Conservation (phyloP, 2,329 filamentous ascomycete species). For the Xylaria sp. region DNA sequence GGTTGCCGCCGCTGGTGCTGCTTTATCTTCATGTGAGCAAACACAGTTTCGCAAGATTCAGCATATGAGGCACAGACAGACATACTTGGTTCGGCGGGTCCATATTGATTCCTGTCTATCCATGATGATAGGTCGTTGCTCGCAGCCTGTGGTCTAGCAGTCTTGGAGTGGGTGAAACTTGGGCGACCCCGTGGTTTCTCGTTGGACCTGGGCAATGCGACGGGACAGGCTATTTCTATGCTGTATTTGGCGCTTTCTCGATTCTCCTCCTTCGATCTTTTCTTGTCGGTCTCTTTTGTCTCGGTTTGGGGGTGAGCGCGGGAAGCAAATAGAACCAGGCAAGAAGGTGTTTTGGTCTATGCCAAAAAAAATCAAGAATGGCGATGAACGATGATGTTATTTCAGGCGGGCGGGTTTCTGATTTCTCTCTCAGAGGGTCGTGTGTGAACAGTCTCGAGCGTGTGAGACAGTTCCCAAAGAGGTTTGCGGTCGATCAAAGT, state of each 20-base stretch:
- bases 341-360: neutral
- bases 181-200: slow-evolving; percentile 34
- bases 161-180: slow-evolving; percentile 25
- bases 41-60: slow-evolving; percentile 14
- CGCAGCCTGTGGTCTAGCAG: slow-evolving; percentile 34
- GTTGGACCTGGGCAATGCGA: slow-evolving; percentile 30
- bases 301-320: neutral
- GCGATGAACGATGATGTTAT: slow-evolving; percentile 16
- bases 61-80: slow-evolving; percentile 35
- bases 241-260: neutral
- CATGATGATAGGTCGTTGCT: slow-evolving; percentile 54
- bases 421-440: slow-evolving; percentile 4
- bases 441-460: neutral
- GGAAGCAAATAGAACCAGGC: slow-evolving; percentile 3
- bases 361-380: neutral
- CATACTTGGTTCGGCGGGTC: slow-evolving; percentile 86
- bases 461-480: slow-evolving; percentile 12
- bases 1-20: slow-evolving; percentile 77
- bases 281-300: neutral
- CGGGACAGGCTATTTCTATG: slow-evolving; percentile 21
- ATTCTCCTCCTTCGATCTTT: neutral
- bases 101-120: slow-evolving; percentile 69
- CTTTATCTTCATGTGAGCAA: slow-evolving; percentile 16
- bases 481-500: slow-evolving; percentile 6
- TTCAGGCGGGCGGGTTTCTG: slow-evolving; percentile 5